Evolutionary conservation across 306 rosid genomes (phyloP).

Genomic region (Rosa rugosa): DNA sequence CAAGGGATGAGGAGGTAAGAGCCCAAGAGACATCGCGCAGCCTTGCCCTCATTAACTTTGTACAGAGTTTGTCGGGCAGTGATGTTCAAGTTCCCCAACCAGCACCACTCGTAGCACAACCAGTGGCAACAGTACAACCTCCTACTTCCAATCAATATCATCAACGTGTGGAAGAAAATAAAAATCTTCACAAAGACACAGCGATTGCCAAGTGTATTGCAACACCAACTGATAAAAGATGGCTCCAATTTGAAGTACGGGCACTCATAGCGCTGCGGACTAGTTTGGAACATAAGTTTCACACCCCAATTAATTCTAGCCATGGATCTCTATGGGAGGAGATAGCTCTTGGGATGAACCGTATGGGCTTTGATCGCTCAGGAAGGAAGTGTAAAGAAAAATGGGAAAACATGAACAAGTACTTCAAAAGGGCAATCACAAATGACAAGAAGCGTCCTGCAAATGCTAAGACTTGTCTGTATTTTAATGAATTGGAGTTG

Average conservation of each 20-base stretch:
- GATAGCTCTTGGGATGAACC: constrained; percentile 55
- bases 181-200: constrained; percentile 29
- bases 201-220: constrained; percentile 16
- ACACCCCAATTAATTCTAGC: constrained; percentile 19
- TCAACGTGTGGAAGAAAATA: constrained; percentile 36
- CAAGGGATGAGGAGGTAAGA: constrained; percentile 61
- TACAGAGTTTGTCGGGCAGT: constrained; percentile 53
- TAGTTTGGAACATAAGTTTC: constrained; percentile 51
- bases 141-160: background rate
- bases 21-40: constrained; percentile 65
- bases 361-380: constrained; percentile 57
- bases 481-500: constrained; percentile 62
- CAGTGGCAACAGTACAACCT: background rate
- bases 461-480: constrained; percentile 56
- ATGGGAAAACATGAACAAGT: constrained; percentile 89
- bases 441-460: constrained; percentile 51
- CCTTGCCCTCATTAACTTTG: constrained; percentile 57
- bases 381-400: constrained; percentile 81
- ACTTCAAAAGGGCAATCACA: constrained; percentile 54
- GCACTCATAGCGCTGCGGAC: constrained; percentile 61
- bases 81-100: constrained; percentile 51
- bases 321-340: constrained; percentile 80
- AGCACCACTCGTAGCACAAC: constrained; percentile 6
- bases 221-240: constrained; percentile 43
- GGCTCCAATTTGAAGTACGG: constrained; percentile 77